A percentile compares a stretch with the other conserved stretches of the same genome.
phyloP scores from a whole-genome alignment of 345 rosid species.

The Hibiscus tridactylites region DNA sequence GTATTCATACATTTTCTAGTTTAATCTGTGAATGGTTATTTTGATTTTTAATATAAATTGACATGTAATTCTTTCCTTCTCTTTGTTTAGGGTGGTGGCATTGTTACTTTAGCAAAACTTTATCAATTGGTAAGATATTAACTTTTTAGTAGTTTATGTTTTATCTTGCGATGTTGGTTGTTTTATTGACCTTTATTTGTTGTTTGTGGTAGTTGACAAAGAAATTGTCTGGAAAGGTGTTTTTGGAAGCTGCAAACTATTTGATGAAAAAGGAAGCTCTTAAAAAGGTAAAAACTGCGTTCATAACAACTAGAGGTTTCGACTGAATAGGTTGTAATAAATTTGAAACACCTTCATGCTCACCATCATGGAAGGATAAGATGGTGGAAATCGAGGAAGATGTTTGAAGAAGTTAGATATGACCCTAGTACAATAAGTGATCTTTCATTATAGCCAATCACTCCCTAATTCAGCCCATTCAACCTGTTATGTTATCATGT shows the following conservation, averaged over 20 bases:
- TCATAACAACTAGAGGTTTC: not conserved
- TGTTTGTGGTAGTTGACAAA: slow-evolving; percentile 44
- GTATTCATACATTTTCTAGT: slow-evolving; percentile 21
- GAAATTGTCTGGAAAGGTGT: slow-evolving; percentile 59
- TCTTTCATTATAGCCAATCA: too few relatives aligned
- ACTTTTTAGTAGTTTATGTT: slow-evolving; percentile 6
- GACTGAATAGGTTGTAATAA: not conserved
- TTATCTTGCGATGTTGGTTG: not conserved
- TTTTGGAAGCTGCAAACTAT: slow-evolving; percentile 77
- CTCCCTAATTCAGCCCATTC: too few relatives aligned
- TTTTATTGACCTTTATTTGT: slow-evolving; percentile 9
- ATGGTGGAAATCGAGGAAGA: too few relatives aligned
- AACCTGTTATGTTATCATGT: too few relatives aligned
- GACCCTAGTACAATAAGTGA: too few relatives aligned
- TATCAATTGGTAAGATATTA: slow-evolving; percentile 60
- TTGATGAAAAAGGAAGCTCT: slow-evolving; percentile 69
- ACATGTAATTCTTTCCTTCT: slow-evolving; percentile 12
- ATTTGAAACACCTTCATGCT: not conserved
- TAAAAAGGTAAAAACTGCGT: slow-evolving; percentile 44
- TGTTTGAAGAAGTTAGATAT: too few relatives aligned
- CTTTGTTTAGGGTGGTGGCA: slow-evolving; percentile 56
- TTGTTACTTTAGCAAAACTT: slow-evolving; percentile 62
- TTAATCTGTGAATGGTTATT: not conserved
- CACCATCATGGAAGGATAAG: too few relatives aligned
- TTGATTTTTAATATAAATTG: slow-evolving; percentile 5